Conservation (phyloP, 1,139 yeast genomes). For the Neolecta irregularis region DNA sequence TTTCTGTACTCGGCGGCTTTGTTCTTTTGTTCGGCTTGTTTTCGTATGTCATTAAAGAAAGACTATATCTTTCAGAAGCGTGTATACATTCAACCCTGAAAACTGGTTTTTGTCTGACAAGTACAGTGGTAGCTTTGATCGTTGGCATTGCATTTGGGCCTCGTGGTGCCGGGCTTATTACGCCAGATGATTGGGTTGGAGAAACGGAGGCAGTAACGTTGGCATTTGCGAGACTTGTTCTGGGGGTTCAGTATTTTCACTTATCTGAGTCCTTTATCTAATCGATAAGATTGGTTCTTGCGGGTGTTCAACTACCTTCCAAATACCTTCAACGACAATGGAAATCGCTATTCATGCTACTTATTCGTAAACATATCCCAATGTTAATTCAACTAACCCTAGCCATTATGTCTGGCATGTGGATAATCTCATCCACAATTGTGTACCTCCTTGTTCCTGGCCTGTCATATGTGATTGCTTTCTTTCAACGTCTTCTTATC, state of each 20-base stretch:
- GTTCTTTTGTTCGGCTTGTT: slow-evolving; percentile 20
- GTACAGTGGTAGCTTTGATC: slow-evolving; percentile 20
- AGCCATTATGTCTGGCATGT: slow-evolving; percentile 31
- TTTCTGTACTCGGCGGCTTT: slow-evolving; percentile 22
- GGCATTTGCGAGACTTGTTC: slow-evolving; percentile 27
- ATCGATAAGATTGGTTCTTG: slow-evolving; percentile 28
- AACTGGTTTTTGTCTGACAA: neutral
- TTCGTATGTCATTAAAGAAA: slow-evolving; percentile 20
- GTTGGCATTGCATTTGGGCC: slow-evolving; percentile 19
- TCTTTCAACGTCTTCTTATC: too few relatives aligned
- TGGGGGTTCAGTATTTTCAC: slow-evolving; percentile 31
- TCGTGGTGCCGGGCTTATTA: slow-evolving; percentile 18
- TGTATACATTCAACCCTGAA: slow-evolving; percentile 6
- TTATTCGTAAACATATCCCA: too few relatives aligned
- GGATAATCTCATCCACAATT: slow-evolving; percentile 28
- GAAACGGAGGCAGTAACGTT: too few relatives aligned
- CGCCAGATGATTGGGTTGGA: slow-evolving; percentile 18
- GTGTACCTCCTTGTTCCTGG: slow-evolving; percentile 26
- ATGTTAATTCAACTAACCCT: too few relatives aligned
- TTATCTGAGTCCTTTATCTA: too few relatives aligned
- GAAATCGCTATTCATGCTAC: slow-evolving; percentile 24
- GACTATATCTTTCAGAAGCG: slow-evolving; percentile 21
- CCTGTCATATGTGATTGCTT: too few relatives aligned
- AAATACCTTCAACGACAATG: slow-evolving; percentile 25
- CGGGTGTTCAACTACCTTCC: slow-evolving; percentile 31